Evolutionary conservation across 2,329 filamentous ascomycete species (phyloP), one percentile per base, ranked within the genome.

Genomic region (Ophidiomyces ophidiicola): DNA sequence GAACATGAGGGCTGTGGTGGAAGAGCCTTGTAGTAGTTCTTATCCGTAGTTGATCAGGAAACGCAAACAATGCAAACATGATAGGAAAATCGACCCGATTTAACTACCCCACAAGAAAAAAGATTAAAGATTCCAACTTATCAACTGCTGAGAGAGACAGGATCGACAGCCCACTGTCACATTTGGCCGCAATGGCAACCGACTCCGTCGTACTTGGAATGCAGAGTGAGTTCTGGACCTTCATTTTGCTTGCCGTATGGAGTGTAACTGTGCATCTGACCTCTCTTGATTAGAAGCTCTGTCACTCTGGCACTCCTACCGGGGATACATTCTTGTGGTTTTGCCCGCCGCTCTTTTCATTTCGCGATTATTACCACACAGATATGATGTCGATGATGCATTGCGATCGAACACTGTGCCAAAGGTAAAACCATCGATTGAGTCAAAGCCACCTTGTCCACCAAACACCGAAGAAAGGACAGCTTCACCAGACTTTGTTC

Each of bases 271-370:
- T 11, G 10, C 15, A 20, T 21, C 37, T 39, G 24, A 41, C 33
- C 39, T 8, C 26, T 40, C n/a, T n/a, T n/a, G n/a, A 6, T 11
- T 25, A 46, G 44, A 26, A 14, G 25, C 24, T 5, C 24, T 46
- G 12, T 46, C 41, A 18, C 14, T 46, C 12, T 46, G 44, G 44
- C 44, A 46, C 33, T 25, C 41, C 4, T 46, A 46, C 17, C 32
- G 44, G 10, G 33, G 31, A 5, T 44, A 42, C 18, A 28, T 34
- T 21, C 29, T 46, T 4, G 20, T 36, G 11, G 15, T 38, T 10
- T 6, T 39, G 11, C 28, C 36, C 11, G 26, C 23, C 14, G 32
- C 30, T 21, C 24, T 32, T 20, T 25, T 44, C 6, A 11, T 42
- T 20, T 34, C 37, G 12, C 29, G 32, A 12, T 12, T 39, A 28